phyloP scores from a whole-genome alignment of 2,329 filamentous ascomycete genomes.

The Pseudomassariella vexata region DNA sequence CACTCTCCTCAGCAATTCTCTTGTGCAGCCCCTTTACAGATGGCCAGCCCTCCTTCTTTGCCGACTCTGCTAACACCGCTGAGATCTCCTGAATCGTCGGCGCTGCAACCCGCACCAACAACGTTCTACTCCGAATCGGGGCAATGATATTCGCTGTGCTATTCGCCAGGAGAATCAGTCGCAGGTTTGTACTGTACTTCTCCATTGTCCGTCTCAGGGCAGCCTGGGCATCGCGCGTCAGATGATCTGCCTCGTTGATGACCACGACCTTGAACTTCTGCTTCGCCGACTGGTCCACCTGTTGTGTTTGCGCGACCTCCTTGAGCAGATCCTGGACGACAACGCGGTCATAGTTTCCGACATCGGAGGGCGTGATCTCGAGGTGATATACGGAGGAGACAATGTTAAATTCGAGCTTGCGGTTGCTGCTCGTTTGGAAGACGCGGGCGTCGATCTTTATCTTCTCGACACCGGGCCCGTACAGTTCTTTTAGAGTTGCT shows the following conservation, averaged over 20 bases:
- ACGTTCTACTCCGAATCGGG: slow-evolving; percentile 87
- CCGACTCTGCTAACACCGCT: slow-evolving; percentile 61
- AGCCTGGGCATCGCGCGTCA: slow-evolving; percentile 91
- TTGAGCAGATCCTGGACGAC: slow-evolving; percentile 94
- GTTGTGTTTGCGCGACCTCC: slow-evolving; percentile 97
- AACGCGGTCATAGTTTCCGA: slow-evolving; percentile 92
- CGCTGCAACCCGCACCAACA: slow-evolving; percentile 87
- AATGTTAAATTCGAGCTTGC: slow-evolving; percentile 99
- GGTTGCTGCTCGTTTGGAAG: slow-evolving; percentile 91
- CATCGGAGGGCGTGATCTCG: slow-evolving; percentile 95
- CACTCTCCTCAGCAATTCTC: slow-evolving; percentile 85
- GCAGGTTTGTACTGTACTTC: slow-evolving; percentile 94
- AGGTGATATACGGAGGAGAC: slow-evolving; percentile 96
- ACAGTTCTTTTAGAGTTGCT: slow-evolving; percentile 90
- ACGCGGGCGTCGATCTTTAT: slow-evolving; percentile 98
- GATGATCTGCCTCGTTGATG: slow-evolving; percentile 96
- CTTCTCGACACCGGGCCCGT: slow-evolving; percentile 95
- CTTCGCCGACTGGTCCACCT: slow-evolving; percentile 87
- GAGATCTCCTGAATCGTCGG: slow-evolving; percentile 83
- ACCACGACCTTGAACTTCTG: slow-evolving; percentile 98
- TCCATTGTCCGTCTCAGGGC: slow-evolving; percentile 96
- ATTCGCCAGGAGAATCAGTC: slow-evolving; percentile 88
- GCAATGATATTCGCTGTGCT: slow-evolving; percentile 98
- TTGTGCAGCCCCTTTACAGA: slow-evolving; percentile 68
- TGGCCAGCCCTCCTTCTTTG: slow-evolving; percentile 81